Evolutionary conservation across 805 yeast genomes (phyloP).

Genomic region (Zygoascus bituminiphila): DNA sequence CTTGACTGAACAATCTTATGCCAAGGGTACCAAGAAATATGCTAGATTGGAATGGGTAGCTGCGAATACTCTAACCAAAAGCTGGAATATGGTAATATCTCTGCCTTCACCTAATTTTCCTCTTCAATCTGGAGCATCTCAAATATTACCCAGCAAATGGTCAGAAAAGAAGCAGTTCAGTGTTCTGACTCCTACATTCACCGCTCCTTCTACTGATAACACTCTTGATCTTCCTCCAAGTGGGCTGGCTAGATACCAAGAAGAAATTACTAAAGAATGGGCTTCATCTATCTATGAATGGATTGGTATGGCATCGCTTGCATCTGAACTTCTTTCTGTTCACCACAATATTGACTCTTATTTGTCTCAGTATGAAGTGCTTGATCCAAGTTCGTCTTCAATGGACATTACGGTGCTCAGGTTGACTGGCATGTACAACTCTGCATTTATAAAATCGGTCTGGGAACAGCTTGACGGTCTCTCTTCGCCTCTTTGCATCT

Average conservation of each 20-base stretch:
- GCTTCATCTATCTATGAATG: constrained; percentile 16
- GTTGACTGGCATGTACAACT: constrained; percentile 1
- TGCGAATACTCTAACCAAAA: constrained; percentile 14
- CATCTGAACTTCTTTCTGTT: constrained; percentile 11
- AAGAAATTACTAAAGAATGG: constrained; percentile 15
- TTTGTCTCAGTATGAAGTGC: constrained; percentile 12
- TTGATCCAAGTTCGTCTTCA: constrained; percentile 2
- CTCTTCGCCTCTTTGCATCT: neutral
- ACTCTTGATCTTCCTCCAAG: neutral
- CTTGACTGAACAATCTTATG: constrained; percentile 3
- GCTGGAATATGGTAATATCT: neutral
- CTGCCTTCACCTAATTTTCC: neutral
- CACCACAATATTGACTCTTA: constrained; percentile 11
- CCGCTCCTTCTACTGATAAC: neutral
- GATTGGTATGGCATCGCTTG: constrained; percentile 15
- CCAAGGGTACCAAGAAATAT: constrained; percentile 7
- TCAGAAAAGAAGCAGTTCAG: neutral
- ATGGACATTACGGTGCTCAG: constrained; percentile 3
- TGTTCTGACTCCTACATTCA: neutral
- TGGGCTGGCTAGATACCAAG: neutral
- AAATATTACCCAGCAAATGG: neutral
- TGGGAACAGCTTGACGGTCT: neutral
- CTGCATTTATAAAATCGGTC: neutral
- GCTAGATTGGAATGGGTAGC: constrained; percentile 19
- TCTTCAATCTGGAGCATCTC: neutral